Conservation (phyloP, 495 filamentous ascomycete genomes). For the Penicillium samsonianum region DNA sequence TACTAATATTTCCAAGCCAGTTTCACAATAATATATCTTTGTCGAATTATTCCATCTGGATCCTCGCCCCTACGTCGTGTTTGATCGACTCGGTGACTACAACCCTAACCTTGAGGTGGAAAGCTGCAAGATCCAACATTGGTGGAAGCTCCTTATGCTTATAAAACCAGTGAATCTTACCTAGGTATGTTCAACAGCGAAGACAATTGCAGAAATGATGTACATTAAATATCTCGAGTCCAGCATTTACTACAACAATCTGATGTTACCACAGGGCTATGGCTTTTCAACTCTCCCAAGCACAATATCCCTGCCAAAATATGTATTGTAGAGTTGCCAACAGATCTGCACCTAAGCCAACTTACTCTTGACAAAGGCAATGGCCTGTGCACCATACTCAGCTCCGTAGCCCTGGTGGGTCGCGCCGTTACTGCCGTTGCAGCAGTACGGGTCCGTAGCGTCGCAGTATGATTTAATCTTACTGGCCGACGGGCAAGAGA, state of each 20-base stretch:
- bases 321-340: background rate
- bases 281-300: background rate
- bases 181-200: background rate
- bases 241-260: no score
- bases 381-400: constrained; percentile 59
- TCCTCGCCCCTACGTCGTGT: background rate
- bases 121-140: no score
- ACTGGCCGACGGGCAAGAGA: constrained; percentile 50
- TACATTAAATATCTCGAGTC: no score
- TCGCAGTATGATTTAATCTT: constrained; percentile 66
- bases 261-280: background rate
- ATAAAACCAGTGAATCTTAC: no score
- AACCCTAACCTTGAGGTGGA: background rate
- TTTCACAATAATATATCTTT: background rate
- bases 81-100: background rate
- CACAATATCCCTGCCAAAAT: background rate
- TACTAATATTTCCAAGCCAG: background rate
- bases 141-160: no score
- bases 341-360: constrained; percentile 20
- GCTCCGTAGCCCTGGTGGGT: constrained; percentile 59
- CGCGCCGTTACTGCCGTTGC: constrained; percentile 57
- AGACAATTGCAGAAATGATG: background rate
- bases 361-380: constrained; percentile 56
- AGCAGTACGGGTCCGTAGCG: constrained; percentile 63
- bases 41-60: no score